Conservation (phyloP, 2,329 filamentous ascomycete species). For the Nothophoma quercina region DNA sequence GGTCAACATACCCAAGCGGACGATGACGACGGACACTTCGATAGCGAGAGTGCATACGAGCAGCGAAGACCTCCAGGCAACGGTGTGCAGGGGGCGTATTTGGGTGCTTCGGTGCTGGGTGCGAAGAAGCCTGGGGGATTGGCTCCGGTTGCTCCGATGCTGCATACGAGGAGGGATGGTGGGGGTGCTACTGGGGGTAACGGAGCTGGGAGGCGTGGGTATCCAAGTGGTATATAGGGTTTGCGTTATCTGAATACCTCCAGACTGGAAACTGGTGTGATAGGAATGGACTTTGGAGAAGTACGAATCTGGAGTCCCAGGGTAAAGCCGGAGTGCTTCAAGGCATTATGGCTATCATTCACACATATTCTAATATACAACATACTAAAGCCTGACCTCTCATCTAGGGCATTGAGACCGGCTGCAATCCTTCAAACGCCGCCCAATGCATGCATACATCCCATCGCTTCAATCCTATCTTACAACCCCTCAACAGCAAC, state of each 20-base stretch:
- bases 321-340: too few species aligned
- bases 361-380: too few species aligned
- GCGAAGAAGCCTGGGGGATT: constrained; percentile 14
- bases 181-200: neutral
- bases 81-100: neutral
- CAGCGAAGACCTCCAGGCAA: neutral
- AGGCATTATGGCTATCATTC: too few species aligned
- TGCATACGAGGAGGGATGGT: constrained; percentile 19
- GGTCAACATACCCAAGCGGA: neutral
- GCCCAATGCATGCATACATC: neutral
- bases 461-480: too few species aligned
- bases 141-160: constrained; percentile 37
- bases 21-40: neutral
- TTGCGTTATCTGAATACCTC: too few species aligned
- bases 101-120: constrained; percentile 28
- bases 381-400: too few species aligned
- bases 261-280: too few species aligned
- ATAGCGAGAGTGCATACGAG: neutral
- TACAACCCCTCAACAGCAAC: constrained; percentile 4
- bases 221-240: neutral
- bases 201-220: neutral
- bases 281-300: too few species aligned
- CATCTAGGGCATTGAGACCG: neutral
- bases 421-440: neutral
- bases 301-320: too few species aligned